Evolutionary conservation across 768 basidiomycete genomes (phyloP).

Genomic region (Trametes cubensis): DNA sequence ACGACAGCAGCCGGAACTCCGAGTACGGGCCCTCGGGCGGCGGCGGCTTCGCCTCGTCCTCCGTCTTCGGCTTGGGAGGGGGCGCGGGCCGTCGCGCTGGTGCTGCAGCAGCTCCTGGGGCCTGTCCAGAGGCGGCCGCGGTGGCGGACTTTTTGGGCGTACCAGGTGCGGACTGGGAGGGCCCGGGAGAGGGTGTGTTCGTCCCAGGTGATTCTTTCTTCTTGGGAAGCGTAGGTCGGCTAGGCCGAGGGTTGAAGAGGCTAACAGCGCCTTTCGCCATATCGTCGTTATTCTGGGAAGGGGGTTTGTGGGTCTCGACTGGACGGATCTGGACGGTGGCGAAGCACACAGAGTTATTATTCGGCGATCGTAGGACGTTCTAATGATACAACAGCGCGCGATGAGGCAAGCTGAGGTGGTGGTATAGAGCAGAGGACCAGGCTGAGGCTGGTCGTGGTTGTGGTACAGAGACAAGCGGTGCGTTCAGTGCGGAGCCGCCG

Average conservation of each 20-base stretch:
- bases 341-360: background rate
- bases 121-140: constrained; percentile 1
- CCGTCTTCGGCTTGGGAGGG: constrained; percentile 37
- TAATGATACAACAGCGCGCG: constrained; percentile 11
- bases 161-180: constrained; percentile 21
- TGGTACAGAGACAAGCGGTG: constrained; percentile 40
- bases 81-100: constrained; percentile 17
- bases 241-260: constrained; percentile 69
- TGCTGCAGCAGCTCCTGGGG: background rate
- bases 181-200: constrained; percentile 20
- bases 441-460: constrained; percentile 40
- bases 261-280: constrained; percentile 22
- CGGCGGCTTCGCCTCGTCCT: constrained; percentile 46
- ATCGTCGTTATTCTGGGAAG: background rate
- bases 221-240: constrained; percentile 46
- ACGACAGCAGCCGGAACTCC: constrained; percentile 80
- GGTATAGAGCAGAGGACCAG: constrained; percentile 8
- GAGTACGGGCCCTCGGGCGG: constrained; percentile 70
- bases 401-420: constrained; percentile 2
- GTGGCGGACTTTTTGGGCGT: constrained; percentile 20
- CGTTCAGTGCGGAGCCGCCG: constrained; percentile 26
- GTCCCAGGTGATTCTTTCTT: constrained; percentile 9
- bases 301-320: background rate
- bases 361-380: background rate
- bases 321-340: background rate